Percentiles rank a stretch among this genome's conserved stretches.
phyloP scores from a whole-genome alignment of 345 rosid species.

The Gossypium turneri region DNA sequence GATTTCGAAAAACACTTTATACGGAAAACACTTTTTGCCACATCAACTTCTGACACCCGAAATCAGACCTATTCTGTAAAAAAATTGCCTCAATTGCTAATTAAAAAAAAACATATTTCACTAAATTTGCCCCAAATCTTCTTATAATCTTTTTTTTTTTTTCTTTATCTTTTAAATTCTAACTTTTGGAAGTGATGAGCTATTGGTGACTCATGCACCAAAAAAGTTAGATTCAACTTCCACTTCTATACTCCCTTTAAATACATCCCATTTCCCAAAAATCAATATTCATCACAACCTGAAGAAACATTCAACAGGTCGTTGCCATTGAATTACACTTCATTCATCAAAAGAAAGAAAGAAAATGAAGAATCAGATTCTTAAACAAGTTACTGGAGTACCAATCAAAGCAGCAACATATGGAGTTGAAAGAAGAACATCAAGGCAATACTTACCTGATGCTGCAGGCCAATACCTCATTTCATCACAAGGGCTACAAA shows the following conservation, averaged over 20 bases:
- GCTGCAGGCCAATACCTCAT: slow-evolving; percentile 25
- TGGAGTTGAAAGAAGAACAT: slow-evolving; percentile 26
- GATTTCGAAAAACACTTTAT: too few relatives aligned
- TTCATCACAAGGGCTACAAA: slow-evolving; percentile 28
- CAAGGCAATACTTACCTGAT: slow-evolving; percentile 27
- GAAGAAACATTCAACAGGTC: not conserved
- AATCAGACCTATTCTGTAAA: too few relatives aligned
- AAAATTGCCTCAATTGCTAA: too few relatives aligned
- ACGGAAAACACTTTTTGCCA: too few relatives aligned
- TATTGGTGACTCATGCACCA: slow-evolving; percentile 29
- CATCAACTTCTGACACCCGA: too few relatives aligned
- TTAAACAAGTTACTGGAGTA: slow-evolving; percentile 24
- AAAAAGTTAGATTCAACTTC: slow-evolving; percentile 24
- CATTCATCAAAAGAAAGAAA: not conserved
- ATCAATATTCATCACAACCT: not conserved
- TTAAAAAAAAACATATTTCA: too few relatives aligned
- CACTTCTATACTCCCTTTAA: not conserved
- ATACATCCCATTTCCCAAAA: slow-evolving; percentile 6
- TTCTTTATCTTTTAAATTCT: not conserved
- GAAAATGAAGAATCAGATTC: slow-evolving; percentile 28
- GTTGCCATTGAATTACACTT: not conserved
- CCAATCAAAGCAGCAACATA: slow-evolving; percentile 23
- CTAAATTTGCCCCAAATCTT: not conserved
- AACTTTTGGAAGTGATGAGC: slow-evolving; percentile 16
- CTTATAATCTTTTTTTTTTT: not conserved